Percentiles rank a stretch among this genome's conserved stretches.
phyloP scores from a whole-genome alignment of 306 rosid genomes.

The Quercus alba region DNA sequence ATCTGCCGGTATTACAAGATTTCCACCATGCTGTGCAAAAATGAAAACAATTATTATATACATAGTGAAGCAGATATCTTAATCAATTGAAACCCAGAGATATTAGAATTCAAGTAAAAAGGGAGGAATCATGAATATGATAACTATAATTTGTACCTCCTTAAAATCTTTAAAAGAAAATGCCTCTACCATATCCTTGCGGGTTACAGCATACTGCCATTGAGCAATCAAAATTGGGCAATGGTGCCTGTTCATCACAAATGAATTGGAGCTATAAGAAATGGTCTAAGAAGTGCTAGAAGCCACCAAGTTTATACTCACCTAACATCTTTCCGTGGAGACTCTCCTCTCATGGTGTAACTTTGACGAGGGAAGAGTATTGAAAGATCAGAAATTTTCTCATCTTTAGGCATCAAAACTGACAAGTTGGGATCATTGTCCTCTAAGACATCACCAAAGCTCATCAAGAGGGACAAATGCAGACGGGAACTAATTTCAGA shows the following conservation, averaged over 20 bases:
- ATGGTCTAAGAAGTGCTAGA: conserved; percentile 11
- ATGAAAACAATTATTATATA: not conserved
- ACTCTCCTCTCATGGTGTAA: conserved; percentile 78
- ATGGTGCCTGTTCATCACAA: conserved; percentile 58
- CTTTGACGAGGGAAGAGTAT: conserved; percentile 71
- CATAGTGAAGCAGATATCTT: not conserved
- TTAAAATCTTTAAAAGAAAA: conserved; percentile 73
- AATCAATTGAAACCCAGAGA: not conserved
- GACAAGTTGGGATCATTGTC: conserved; percentile 46
- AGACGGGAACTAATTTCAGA: conserved; percentile 66
- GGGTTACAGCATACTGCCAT: conserved; percentile 87
- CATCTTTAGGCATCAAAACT: conserved; percentile 34
- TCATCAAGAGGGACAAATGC: conserved; percentile 78
- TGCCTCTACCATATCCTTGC: conserved; percentile 62
- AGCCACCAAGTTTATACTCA: conserved; percentile 28
- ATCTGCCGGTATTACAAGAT: conserved; percentile 86
- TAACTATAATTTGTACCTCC: conserved; percentile 49
- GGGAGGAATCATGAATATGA: not conserved
- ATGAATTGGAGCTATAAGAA: conserved; percentile 9
- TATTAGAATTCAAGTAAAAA: not conserved
- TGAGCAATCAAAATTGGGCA: conserved; percentile 86
- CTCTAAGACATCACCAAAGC: conserved; percentile 59
- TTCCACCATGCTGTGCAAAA: conserved; percentile 67
- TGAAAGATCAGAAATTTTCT: conserved; percentile 43
- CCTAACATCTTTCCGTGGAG: conserved; percentile 69